These are phyloP conservation scores for Aureobasidium sp. DNA, from an alignment of 2,329 filamentous ascomycete genomes.

Conservation along the genomic window DNA sequence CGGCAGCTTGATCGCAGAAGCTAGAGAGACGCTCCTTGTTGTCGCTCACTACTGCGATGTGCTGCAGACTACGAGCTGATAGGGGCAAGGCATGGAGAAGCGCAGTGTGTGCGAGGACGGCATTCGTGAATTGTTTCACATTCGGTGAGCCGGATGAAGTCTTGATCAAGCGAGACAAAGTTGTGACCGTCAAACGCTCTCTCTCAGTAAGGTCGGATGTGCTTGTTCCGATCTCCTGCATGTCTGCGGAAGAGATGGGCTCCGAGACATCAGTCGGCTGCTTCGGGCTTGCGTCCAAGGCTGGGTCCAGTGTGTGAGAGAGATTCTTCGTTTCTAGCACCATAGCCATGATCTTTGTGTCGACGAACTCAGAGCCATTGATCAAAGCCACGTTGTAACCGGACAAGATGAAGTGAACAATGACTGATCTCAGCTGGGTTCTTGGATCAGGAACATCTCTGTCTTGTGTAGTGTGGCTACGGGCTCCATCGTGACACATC, in stretches of 20 bases:
- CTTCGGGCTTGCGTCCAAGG: background rate
- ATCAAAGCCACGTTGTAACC: conserved; percentile 56
- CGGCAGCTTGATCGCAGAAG: conserved; percentile 32
- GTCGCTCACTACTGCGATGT: conserved; percentile 8
- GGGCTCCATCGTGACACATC: conserved; percentile 57
- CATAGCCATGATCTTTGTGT: conserved; percentile 53
- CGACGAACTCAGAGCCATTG: conserved; percentile 54
- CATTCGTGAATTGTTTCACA: background rate
- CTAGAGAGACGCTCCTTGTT: conserved; percentile 18
- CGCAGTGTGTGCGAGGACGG: conserved; percentile 25
- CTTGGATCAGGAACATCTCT: conserved; percentile 15
- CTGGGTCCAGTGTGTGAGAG: background rate
- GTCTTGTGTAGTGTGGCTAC: conserved; percentile 3
- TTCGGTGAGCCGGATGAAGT: background rate
- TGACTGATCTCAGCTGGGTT: conserved; percentile 37
- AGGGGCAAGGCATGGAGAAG: conserved; percentile 25
- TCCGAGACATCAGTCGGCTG: background rate
- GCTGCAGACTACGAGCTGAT: conserved; percentile 22
- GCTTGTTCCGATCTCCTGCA: background rate
- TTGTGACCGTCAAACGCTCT: conserved; percentile 21
- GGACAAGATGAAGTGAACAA: conserved; percentile 46
- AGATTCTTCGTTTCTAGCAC: conserved; percentile 33
- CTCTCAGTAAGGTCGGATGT: conserved; percentile 19
- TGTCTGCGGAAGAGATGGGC: background rate
- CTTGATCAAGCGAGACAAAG: conserved; percentile 19